A percentile compares a stretch with the other conserved stretches of the same genome.
Conservation (phyloP, 2,329 filamentous ascomycete species). For the Mycosphaerella sp. region DNA sequence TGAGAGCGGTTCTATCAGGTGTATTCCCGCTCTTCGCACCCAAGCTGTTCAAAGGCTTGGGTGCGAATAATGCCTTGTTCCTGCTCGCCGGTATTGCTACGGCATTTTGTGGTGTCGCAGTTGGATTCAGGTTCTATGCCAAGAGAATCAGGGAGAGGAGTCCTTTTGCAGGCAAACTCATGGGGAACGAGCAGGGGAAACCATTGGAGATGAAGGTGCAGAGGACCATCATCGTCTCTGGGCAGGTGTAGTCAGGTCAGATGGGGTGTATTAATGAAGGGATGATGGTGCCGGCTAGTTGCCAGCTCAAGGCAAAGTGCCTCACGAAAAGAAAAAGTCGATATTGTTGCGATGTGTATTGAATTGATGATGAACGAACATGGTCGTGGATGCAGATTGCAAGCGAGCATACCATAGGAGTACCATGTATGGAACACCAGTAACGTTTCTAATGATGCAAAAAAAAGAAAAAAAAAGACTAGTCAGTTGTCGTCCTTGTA, state of each 20-base stretch:
- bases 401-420: no score
- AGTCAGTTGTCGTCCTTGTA: no score
- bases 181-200: neutral
- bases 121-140: conserved; percentile 6
- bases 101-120: conserved; percentile 11
- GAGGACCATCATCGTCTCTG: neutral
- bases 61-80: conserved; percentile 37
- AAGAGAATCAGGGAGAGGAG: conserved; percentile 9
- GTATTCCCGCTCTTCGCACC: conserved; percentile 38
- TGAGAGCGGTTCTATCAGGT: conserved; percentile 37
- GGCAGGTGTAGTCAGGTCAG: neutral
- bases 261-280: neutral
- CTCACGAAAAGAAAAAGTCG: neutral
- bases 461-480: no score
- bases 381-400: no score
- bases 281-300: neutral
- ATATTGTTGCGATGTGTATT: neutral
- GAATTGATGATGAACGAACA: no score
- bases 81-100: conserved; percentile 40
- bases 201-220: neutral
- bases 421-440: no score
- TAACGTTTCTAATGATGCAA: no score
- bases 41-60: conserved; percentile 30
- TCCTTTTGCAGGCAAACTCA: conserved; percentile 11
- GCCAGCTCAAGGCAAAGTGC: neutral